Evolutionary conservation across 352 stramenopile species (phyloP).

Genomic region (Aphanomyces astaci): DNA sequence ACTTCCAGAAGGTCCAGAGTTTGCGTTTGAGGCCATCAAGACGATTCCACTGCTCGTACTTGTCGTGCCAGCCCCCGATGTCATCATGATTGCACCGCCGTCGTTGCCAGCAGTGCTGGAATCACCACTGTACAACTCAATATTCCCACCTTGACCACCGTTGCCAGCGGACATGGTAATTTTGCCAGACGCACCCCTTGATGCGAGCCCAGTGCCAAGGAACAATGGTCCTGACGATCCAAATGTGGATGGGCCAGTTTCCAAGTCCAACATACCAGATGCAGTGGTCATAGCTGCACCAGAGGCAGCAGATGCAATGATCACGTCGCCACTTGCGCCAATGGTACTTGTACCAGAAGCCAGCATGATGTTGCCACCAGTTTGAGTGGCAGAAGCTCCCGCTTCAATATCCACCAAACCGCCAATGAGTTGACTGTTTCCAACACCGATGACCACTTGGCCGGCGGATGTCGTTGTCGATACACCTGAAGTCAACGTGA

Average conservation of each 20-base stretch:
- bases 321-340: conserved; percentile 37
- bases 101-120: conserved; percentile 26
- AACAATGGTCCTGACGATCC: conserved; percentile 35
- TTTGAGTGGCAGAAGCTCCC: background rate
- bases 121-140: conserved; percentile 36
- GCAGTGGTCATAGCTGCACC: background rate
- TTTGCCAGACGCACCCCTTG: conserved; percentile 31
- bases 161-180: conserved; percentile 46
- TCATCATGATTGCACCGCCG: conserved; percentile 35
- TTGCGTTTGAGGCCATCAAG: conserved; percentile 9
- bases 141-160: conserved; percentile 32
- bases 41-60: conserved; percentile 27
- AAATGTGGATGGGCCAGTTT: conserved; percentile 11
- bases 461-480: background rate
- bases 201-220: conserved; percentile 37
- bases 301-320: conserved; percentile 36
- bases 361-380: conserved; percentile 36
- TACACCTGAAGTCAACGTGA: background rate
- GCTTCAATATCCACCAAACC: background rate
- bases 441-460: background rate
- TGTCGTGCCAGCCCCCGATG: conserved; percentile 38
- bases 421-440: conserved; percentile 1
- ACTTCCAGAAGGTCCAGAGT: conserved; percentile 3
- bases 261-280: background rate
- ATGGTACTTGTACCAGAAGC: conserved; percentile 36